Base-by-base conservation (phyloP, 257 asterid species). In the Anisodus tanguticus region DNA sequence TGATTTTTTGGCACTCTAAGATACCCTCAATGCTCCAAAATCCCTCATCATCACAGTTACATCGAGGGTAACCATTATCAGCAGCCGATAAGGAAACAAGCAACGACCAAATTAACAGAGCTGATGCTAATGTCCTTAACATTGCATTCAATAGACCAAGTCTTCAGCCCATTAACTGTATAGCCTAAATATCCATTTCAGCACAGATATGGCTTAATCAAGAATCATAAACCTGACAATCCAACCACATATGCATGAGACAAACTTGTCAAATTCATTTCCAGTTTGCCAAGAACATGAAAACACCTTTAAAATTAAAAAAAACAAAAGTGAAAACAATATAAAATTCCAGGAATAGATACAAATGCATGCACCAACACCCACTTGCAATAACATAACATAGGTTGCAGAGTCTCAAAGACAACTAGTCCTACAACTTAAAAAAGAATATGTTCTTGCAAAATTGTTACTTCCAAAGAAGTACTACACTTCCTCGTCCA, bases 21-120 rank as follows among this genome's bases (percentile, higher is more conserved):
- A 97, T 92, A 84, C 79, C 85, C 37, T 94, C 97, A 8, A 88
- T 85, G 88, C 93, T 91, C 98, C 98, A 97, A 79, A 90, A 91
- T 31, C 98, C 97, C 77, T 88, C 97, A 7, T 93, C 97, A 2
- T 96, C 99, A 78, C 99, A 94, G 82, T 90, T 91, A 83, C 98
- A 94, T 2, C 91, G 92, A 31, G 91, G 84, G 71, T 83, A 84
- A 53, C 88, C 97, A 88, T 86, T 86, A 47, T 89, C 93, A 43
- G 96, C 91, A 74, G 90, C 89, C 9, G 94, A 78, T 72, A 88
- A 17, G 17, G 90, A 85, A 51, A 90, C 71, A 57, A 90, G 79
- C 62, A 91, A 53, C 0, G 82, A 83, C 1, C 85, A 72, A 81
- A 91, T 70, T 86, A 96, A 85, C 85, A 96, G 72, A 86, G 53